These are phyloP conservation scores for Daldinia decipiens DNA, from an alignment of 495 filamentous ascomycete genomes.

Conservation along the genomic window DNA sequence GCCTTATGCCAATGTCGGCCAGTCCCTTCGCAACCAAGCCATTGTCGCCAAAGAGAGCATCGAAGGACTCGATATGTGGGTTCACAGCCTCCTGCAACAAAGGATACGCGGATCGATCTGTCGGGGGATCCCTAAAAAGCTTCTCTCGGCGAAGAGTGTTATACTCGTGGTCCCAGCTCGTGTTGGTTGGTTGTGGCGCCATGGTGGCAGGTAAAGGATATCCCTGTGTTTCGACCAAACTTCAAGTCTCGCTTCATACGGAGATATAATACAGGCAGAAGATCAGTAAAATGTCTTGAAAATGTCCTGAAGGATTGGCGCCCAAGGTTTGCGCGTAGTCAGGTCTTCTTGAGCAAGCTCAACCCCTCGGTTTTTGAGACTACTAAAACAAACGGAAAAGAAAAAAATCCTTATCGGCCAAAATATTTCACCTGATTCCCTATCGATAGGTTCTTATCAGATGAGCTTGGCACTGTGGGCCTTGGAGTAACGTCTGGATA, in stretches of 20 bases:
- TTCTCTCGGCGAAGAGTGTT: conserved; percentile 83
- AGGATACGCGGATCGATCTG: conserved; percentile 87
- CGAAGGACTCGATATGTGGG: conserved; percentile 95
- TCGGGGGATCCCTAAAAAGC: conserved; percentile 87
- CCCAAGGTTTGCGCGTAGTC: conserved; percentile 5
- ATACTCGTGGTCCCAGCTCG: conserved; percentile 82
- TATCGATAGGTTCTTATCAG: conserved; percentile 40
- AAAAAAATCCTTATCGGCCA: conserved; percentile 41
- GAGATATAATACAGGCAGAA: not conserved
- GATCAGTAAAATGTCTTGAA: not conserved
- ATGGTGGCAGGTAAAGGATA: conserved; percentile 55
- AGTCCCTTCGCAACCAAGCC: conserved; percentile 78
- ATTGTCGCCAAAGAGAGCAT: conserved; percentile 79
- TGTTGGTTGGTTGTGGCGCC: conserved; percentile 63
- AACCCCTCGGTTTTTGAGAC: conserved; percentile 20
- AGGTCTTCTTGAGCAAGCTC: conserved; percentile 1
- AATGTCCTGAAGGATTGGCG: not conserved
- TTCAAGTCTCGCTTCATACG: not conserved
- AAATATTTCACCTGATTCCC: conserved; percentile 28
- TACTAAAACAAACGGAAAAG: conserved; percentile 1
- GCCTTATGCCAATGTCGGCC: conserved; percentile 89
- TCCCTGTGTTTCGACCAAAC: not conserved
- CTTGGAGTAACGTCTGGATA: too few species aligned
- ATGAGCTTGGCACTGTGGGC: conserved; percentile 11
- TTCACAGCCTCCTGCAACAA: conserved; percentile 81